Percentiles rank a stretch among this genome's conserved stretches.
These are phyloP conservation scores for Kingdonia uniflora DNA, from an alignment of 164 flowering plant genomes.

Conservation along the genomic window DNA sequence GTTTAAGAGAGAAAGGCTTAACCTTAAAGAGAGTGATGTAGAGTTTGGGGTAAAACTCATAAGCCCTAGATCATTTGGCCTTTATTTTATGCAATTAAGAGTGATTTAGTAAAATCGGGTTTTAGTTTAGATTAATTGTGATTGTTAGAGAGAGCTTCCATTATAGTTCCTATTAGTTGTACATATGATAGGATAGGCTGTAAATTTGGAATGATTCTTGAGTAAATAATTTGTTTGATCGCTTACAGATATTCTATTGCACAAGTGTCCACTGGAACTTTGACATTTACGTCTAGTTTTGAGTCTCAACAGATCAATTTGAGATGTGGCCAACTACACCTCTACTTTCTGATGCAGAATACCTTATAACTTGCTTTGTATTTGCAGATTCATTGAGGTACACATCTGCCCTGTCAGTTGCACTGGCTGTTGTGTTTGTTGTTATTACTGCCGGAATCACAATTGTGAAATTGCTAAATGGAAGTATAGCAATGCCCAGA, in stretches of 20 bases:
- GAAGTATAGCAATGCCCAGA: constrained; percentile 63
- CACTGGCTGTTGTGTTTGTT: constrained; percentile 80
- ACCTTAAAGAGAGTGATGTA: no score
- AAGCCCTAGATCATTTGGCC: no score
- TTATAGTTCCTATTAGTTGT: no score
- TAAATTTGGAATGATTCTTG: no score
- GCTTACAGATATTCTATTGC: background rate
- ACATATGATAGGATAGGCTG: no score
- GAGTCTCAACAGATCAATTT: background rate
- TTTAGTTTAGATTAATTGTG: no score
- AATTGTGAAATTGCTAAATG: constrained; percentile 46
- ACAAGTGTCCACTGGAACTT: background rate
- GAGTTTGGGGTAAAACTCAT: no score
- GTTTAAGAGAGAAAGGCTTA: no score
- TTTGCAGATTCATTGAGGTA: constrained; percentile 79
- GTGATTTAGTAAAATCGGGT: no score
- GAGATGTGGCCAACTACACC: background rate
- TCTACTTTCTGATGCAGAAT: constrained; percentile 4
- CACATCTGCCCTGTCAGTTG: constrained; percentile 89
- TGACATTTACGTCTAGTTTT: background rate
- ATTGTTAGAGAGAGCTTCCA: no score
- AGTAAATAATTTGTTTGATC: no score
- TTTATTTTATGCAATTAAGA: no score
- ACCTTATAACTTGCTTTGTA: background rate
- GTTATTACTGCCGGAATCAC: constrained; percentile 77